These are phyloP conservation scores for Angophora floribunda DNA, from an alignment of 345 rosid species.

Conservation along the genomic window DNA sequence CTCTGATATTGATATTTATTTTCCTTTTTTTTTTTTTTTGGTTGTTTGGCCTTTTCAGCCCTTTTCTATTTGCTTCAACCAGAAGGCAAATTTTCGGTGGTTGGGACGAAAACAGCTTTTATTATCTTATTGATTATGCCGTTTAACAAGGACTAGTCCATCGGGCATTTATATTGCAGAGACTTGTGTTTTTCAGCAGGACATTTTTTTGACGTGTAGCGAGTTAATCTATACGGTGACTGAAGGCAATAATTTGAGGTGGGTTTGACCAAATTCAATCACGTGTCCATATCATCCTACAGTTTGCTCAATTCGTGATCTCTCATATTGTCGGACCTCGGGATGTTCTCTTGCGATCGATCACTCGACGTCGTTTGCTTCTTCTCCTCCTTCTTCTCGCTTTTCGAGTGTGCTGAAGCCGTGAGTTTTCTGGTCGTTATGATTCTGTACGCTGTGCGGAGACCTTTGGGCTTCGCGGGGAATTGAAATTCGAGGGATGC, in stretches of 20 bases:
- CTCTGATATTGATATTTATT: background rate
- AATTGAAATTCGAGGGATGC: background rate
- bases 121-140: background rate
- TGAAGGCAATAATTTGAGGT: background rate
- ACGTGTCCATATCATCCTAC: background rate
- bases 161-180: background rate
- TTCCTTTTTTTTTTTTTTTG: background rate
- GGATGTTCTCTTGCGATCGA: background rate
- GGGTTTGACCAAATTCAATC: background rate
- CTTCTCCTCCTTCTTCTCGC: background rate
- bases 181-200: background rate
- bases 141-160: background rate
- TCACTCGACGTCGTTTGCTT: background rate
- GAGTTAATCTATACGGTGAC: background rate
- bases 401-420: background rate
- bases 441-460: background rate
- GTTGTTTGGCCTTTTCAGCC: background rate
- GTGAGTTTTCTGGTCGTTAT: background rate
- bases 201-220: background rate
- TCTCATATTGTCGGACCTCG: background rate
- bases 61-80: background rate
- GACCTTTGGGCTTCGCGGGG: background rate
- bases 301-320: background rate
- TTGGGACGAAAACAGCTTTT: background rate
- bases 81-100: background rate